These are phyloP conservation scores for Lipomyces mesembrius DNA, from an alignment of 805 yeast genomes.

Conservation along the genomic window DNA sequence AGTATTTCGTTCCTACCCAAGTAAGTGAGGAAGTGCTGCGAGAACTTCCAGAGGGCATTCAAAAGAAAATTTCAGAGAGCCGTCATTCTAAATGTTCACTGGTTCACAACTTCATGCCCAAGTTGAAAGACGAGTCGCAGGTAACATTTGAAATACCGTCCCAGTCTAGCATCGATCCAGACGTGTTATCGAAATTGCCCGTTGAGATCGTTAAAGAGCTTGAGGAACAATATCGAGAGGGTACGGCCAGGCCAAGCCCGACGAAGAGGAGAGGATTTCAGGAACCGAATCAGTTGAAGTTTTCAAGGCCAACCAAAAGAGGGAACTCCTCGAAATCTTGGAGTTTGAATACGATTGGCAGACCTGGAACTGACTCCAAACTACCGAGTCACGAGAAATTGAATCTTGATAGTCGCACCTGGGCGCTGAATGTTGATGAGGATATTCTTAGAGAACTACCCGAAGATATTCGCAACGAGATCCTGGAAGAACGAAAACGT, in stretches of 20 bases:
- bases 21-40: slow-evolving; percentile 42
- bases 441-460: background rate
- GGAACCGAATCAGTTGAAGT: background rate
- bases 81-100: background rate
- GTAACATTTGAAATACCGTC: slow-evolving; percentile 15
- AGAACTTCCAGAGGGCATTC: slow-evolving; percentile 40
- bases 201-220: slow-evolving; percentile 67
- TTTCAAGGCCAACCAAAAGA: background rate
- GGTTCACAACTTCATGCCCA: background rate
- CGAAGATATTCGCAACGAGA: background rate
- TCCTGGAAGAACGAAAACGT: slow-evolving; percentile 1
- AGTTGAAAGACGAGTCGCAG: background rate
- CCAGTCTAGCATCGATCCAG: slow-evolving; percentile 60
- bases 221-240: background rate
- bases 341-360: background rate
- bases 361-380: background rate
- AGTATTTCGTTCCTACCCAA: slow-evolving; percentile 43
- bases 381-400: background rate
- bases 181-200: slow-evolving; percentile 69
- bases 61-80: slow-evolving; percentile 7
- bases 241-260: background rate
- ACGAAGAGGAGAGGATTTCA: background rate
- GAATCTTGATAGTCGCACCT: background rate
- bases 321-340: background rate
- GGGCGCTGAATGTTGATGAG: slow-evolving; percentile 3